Base-by-base conservation (phyloP, 2,329 filamentous ascomycete genomes). In the Ceratocystis destructans region DNA sequence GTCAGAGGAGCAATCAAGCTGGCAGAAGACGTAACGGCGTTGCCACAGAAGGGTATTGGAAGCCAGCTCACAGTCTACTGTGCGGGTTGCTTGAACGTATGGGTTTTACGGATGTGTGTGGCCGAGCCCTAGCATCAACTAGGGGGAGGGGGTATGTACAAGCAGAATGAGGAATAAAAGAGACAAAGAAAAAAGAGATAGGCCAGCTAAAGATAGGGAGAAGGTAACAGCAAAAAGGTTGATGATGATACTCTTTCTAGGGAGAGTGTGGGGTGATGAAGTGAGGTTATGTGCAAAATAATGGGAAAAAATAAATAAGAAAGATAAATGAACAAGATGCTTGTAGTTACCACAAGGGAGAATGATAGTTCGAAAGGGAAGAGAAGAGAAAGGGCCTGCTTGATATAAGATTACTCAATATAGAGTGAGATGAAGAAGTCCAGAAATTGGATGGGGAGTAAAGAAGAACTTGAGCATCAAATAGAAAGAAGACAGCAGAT, bases 181-280 rank as follows among this genome's bases (percentile, higher is more conserved):
- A 48, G 17, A n/a, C 46, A 48, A 22, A 48, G 46, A 1, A 8
- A 55, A 55, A 55, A 25, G 3, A 17, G 3, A 31, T 25, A 53
- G 20, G 22, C 55, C 55, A 59, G 55, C 55, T n/a, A 59, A 59
- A 33, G 15, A 59, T 33, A 59, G 55, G 55, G 55, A 59, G 15
- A 37, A 28, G n/a, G 12, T 17, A 33, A 17, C 25, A n/a, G 12
- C 55, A 33, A 59, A 22, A 20, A 37, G 55, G 4, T 59, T 59
- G 15, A 59, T 59, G 31, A 33, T 59, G 55, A 59, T 59, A 33
- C 28, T n/a, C 55, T 25, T 15, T 17, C 28, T 7, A 59, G 55
- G 55, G 55, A 59, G 55, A 17, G 25, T 31, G 12, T 37, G 55
- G 17, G 17, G 55, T 59, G 31, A n/a, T 59, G 50, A 25, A 5